Conservation (phyloP, 2,329 filamentous ascomycete genomes). For the Venturia aucupariae region DNA sequence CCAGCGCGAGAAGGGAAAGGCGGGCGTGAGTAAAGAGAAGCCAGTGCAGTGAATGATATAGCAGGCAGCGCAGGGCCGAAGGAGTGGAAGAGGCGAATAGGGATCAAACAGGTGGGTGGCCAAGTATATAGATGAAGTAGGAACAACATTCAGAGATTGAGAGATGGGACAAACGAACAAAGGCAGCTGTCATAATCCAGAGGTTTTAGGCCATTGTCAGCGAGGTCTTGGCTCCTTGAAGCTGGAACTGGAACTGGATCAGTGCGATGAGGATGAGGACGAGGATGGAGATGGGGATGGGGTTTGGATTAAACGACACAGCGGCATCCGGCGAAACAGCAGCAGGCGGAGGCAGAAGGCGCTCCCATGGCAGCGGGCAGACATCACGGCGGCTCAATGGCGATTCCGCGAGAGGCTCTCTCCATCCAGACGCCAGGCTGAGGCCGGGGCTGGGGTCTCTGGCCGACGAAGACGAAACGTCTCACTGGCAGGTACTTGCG, state of each 20-base stretch:
- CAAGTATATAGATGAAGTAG: background rate
- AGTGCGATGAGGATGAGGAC: background rate
- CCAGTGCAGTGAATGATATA: background rate
- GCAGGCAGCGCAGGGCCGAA: too few relatives aligned
- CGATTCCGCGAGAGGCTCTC: background rate
- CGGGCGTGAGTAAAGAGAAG: background rate
- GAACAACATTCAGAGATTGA: constrained; percentile 1
- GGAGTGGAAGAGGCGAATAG: constrained; percentile 11
- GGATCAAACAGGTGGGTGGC: background rate
- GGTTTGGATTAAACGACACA: background rate
- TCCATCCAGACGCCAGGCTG: constrained; percentile 4
- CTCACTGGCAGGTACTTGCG: background rate
- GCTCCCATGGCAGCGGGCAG: background rate
- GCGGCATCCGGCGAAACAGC: constrained; percentile 7
- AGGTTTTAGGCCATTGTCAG: background rate
- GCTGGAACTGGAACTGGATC: constrained; percentile 13
- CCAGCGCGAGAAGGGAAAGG: constrained; percentile 8
- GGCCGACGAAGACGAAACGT: constrained; percentile 10
- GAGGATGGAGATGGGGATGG: too few relatives aligned
- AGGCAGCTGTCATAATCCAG: background rate
- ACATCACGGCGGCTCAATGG: constrained; percentile 1
- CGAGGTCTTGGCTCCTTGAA: constrained; percentile 1
- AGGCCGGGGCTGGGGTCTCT: background rate
- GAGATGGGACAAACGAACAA: constrained; percentile 5
- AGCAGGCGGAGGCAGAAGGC: constrained; percentile 4